Percentiles rank a stretch among this genome's conserved stretches.
Conservation (phyloP, 768 basidiomycete genomes). For the Auricularia heimuer region DNA sequence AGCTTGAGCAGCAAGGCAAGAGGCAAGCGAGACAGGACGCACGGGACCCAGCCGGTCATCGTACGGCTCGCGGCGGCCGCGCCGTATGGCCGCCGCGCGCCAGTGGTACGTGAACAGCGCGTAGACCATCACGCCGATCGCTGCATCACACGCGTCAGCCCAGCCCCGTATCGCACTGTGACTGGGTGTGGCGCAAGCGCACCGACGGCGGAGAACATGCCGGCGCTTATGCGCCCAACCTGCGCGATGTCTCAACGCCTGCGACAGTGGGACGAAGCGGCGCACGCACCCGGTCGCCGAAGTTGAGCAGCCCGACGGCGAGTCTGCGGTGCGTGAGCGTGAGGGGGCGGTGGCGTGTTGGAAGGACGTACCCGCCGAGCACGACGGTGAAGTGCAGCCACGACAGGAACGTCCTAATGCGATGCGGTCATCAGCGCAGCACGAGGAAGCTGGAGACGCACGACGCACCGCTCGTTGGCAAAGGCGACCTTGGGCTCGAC, state of each 20-base stretch:
- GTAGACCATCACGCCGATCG: conserved; percentile 95
- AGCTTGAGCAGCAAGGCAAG: conserved; percentile 7
- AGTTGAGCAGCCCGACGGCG: conserved; percentile 92
- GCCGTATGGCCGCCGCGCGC: conserved; percentile 87
- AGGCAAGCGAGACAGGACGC: conserved; percentile 27
- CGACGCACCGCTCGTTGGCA: conserved; percentile 62
- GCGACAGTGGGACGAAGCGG: background rate
- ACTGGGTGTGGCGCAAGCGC: conserved; percentile 18
- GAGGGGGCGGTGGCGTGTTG: background rate
- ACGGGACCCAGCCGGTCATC: conserved; percentile 95
- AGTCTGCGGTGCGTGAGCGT: conserved; percentile 32
- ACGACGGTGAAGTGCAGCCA: conserved; percentile 99
- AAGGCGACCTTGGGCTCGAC: conserved; percentile 94
- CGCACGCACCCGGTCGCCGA: conserved; percentile 80
- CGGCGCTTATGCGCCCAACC: conserved; percentile 94
- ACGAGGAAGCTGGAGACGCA: background rate
- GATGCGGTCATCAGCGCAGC: background rate
- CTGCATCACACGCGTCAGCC: too few relatives aligned
- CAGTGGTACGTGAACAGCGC: conserved; percentile 94
- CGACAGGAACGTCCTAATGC: conserved; percentile 68
- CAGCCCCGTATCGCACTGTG: background rate
- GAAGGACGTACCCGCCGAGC: conserved; percentile 45
- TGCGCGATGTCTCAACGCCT: conserved; percentile 18
- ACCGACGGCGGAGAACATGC: conserved; percentile 94
- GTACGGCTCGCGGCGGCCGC: conserved; percentile 87